Conservation (phyloP, 225 moss, liverwort and hornwort species). For the Lunularia cruciata region DNA sequence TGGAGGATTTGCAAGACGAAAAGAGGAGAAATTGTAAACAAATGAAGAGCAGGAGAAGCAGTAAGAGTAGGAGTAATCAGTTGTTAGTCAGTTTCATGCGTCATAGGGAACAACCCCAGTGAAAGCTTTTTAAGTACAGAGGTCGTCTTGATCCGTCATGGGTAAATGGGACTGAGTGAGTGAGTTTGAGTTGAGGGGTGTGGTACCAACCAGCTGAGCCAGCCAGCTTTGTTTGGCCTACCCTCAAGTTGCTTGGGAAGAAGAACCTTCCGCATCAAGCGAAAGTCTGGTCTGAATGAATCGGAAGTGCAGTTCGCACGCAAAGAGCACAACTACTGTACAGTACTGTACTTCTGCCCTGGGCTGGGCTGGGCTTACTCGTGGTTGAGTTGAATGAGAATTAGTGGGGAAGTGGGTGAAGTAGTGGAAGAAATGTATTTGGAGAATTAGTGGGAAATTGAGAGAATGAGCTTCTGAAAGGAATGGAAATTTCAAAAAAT, state of each 20-base stretch:
- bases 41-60: not conserved
- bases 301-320: not conserved
- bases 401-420: no score
- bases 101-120: not conserved
- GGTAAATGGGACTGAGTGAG: not conserved
- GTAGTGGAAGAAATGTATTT: no score
- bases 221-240: not conserved
- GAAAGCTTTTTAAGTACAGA: not conserved
- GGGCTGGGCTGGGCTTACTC: no score
- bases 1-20: not conserved
- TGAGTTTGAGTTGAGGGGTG: not conserved
- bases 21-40: not conserved
- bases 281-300: constrained; percentile 1
- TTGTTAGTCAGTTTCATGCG: constrained; percentile 1
- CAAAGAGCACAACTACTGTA: no score
- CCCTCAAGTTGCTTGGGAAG: not conserved
- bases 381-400: no score
- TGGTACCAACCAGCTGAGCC: not conserved
- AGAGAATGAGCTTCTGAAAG: no score
- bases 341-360: no score
- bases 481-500: no score
- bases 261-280: not conserved
- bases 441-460: no score
- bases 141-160: not conserved
- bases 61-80: not conserved